phyloP scores from a whole-genome alignment of 257 asterid genomes.

The Solanum bulbocastanum region DNA sequence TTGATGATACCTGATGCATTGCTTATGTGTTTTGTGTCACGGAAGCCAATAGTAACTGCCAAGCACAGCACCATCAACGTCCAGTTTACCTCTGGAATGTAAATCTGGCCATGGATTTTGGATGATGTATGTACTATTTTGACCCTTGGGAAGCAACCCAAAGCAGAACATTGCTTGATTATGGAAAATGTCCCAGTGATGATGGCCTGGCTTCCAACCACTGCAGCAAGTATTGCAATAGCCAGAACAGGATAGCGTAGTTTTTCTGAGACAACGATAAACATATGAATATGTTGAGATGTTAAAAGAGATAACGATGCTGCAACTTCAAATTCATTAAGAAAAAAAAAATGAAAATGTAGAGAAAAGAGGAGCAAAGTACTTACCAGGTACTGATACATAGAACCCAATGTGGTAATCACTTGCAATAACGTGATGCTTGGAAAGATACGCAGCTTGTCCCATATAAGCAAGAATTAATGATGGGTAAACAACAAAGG shows the following conservation, averaged over 20 bases:
- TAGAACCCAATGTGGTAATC: slow-evolving; percentile 80
- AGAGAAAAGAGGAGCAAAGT: neutral
- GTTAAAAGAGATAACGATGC: neutral
- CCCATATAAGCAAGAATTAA: slow-evolving; percentile 97
- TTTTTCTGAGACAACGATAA: slow-evolving; percentile 32
- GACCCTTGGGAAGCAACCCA: slow-evolving; percentile 90
- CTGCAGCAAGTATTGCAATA: slow-evolving; percentile 95
- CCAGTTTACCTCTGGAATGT: slow-evolving; percentile 95
- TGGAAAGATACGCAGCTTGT: slow-evolving; percentile 97
- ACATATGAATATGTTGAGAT: neutral
- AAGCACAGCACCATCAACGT: slow-evolving; percentile 76
- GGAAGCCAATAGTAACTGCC: slow-evolving; percentile 86
- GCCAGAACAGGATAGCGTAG: slow-evolving; percentile 88
- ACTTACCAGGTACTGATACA: slow-evolving; percentile 82
- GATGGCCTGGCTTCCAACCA: slow-evolving; percentile 96
- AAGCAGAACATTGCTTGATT: slow-evolving; percentile 90
- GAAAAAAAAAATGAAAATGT: neutral
- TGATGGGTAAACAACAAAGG: slow-evolving; percentile 81
- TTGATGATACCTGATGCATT: slow-evolving; percentile 70
- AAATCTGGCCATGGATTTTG: slow-evolving; percentile 76
- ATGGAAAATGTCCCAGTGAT: slow-evolving; percentile 91
- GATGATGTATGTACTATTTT: slow-evolving; percentile 84
- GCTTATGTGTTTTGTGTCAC: slow-evolving; percentile 91
- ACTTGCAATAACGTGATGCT: slow-evolving; percentile 59
- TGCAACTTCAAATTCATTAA: neutral